These are phyloP conservation scores for Botrytis tulipae DNA, from an alignment of 2,329 filamentous ascomycete genomes.

Conservation along the genomic window DNA sequence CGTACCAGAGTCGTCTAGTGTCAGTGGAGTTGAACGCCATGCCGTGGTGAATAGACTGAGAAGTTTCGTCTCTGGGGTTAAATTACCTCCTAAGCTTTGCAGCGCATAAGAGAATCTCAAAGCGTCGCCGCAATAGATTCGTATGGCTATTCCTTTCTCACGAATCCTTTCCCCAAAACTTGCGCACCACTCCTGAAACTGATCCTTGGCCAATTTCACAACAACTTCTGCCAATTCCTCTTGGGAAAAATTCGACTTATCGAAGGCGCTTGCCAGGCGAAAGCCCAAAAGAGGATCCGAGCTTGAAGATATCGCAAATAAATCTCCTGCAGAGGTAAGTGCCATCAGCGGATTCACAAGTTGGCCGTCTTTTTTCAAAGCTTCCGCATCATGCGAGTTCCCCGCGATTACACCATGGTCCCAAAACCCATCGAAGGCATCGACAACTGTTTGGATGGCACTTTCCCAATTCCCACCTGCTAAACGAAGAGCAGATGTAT, in stretches of 20 bases:
- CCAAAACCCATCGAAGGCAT: background rate
- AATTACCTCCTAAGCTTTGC: conserved; percentile 15
- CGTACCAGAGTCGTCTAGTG: background rate
- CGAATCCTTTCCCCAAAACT: conserved; percentile 12
- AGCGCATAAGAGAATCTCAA: conserved; percentile 24
- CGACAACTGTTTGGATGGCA: background rate
- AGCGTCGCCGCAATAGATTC: conserved; percentile 25
- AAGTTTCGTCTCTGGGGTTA: background rate
- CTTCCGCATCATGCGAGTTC: background rate
- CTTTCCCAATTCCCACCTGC: background rate
- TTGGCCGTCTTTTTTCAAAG: background rate
- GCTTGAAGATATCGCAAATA: conserved; percentile 16
- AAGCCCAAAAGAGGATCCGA: conserved; percentile 25
- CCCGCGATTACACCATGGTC: conserved; percentile 10
- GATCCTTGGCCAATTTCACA: conserved; percentile 8
- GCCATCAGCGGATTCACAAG: conserved; percentile 23
- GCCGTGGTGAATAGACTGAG: background rate
- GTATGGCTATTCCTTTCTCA: background rate
- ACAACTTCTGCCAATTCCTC: background rate
- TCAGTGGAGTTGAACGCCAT: background rate
- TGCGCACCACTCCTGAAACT: conserved; percentile 17
- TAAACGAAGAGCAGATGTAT: conserved; percentile 3
- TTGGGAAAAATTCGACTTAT: background rate
- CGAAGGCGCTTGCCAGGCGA: conserved; percentile 22
- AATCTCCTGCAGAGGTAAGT: background rate